Percentiles rank a stretch among this genome's conserved stretches.
Conservation (phyloP, 2,329 filamentous ascomycete genomes). For the Arthrobotrys sinensis region DNA sequence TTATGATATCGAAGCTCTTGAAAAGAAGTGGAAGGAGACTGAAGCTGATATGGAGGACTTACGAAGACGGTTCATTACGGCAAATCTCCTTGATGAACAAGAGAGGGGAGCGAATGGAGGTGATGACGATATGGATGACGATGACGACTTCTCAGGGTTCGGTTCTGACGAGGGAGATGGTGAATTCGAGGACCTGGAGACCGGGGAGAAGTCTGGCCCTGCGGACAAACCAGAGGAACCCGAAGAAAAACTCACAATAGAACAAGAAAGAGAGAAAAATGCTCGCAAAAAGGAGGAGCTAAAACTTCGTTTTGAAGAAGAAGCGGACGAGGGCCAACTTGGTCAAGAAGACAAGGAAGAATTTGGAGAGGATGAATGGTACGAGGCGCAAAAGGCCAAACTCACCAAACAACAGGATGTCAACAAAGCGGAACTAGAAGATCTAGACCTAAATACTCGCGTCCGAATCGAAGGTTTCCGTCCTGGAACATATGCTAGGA, state of each 20-base stretch:
- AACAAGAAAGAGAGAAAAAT: slow-evolving; percentile 90
- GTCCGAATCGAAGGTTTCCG: slow-evolving; percentile 89
- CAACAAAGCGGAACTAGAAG: slow-evolving; percentile 93
- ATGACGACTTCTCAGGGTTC: slow-evolving; percentile 68
- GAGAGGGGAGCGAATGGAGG: slow-evolving; percentile 69
- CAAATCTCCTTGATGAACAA: slow-evolving; percentile 75
- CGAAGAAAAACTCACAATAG: slow-evolving; percentile 74
- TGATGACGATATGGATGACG: slow-evolving; percentile 67
- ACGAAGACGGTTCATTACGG: slow-evolving; percentile 81
- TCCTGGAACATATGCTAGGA: slow-evolving; percentile 92
- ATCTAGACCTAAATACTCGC: slow-evolving; percentile 86
- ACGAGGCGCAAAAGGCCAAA: slow-evolving; percentile 93
- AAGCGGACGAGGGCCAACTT: slow-evolving; percentile 82
- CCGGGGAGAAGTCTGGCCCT: slow-evolving; percentile 74
- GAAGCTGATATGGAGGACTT: slow-evolving; percentile 83
- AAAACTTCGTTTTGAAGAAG: slow-evolving; percentile 93
- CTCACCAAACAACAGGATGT: slow-evolving; percentile 97
- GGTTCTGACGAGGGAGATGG: slow-evolving; percentile 79
- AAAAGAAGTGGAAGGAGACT: slow-evolving; percentile 83
- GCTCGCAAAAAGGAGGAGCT: slow-evolving; percentile 94
- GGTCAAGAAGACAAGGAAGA: slow-evolving; percentile 74
- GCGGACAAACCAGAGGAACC: slow-evolving; percentile 69
- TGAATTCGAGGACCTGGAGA: slow-evolving; percentile 88
- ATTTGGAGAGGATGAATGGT: slow-evolving; percentile 99
- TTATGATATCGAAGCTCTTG: slow-evolving; percentile 85